phyloP scores from a whole-genome alignment of 208 protist genomes.

The Phytomonas francai region DNA sequence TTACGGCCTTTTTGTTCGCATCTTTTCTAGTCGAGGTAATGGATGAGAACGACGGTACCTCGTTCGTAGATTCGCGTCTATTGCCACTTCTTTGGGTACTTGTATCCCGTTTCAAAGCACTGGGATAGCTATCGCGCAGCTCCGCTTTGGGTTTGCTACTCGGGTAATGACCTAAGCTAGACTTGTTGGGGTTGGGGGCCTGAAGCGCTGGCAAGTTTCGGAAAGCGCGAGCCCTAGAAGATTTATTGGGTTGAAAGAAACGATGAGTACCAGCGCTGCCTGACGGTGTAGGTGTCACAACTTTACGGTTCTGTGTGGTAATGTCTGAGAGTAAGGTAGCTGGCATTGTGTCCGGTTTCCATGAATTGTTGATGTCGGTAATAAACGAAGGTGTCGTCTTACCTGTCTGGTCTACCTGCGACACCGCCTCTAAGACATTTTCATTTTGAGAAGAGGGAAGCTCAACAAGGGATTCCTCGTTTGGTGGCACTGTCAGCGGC shows the following conservation, averaged over 20 bases:
- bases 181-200: background rate
- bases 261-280: background rate
- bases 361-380: background rate
- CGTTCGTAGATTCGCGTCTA: background rate
- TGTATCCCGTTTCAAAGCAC: background rate
- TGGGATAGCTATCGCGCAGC: background rate
- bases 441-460: background rate
- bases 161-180: background rate
- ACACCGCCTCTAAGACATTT: background rate
- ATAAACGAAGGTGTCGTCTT: background rate
- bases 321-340: background rate
- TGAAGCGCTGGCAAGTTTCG: constrained; percentile 1
- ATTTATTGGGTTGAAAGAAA: background rate
- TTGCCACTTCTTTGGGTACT: background rate
- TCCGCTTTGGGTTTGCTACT: background rate
- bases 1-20: background rate
- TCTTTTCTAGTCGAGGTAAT: background rate
- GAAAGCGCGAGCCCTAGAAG: background rate
- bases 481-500: background rate
- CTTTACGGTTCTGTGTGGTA: background rate
- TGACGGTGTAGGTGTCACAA: background rate
- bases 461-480: background rate
- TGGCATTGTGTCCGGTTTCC: background rate
- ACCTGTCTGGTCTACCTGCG: background rate
- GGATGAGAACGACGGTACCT: background rate